Conservation (phyloP, 1,284 basidiomycete genomes). For the Exobasidium rhododendri region DNA sequence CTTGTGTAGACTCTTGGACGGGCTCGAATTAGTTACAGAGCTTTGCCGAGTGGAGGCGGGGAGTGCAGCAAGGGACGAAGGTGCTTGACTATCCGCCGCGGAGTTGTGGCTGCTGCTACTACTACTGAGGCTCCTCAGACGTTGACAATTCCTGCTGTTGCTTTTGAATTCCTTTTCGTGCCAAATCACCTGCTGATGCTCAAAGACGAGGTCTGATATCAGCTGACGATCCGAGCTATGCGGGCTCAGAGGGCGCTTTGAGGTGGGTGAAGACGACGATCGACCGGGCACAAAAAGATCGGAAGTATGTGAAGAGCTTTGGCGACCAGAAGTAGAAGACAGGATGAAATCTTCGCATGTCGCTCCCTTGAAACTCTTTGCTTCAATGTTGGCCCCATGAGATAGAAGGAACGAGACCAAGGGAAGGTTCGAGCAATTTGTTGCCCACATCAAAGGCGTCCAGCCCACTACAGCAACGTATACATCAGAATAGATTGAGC, state of each 20-base stretch:
- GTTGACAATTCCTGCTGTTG: background rate
- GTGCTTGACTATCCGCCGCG: background rate
- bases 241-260: too few relatives aligned
- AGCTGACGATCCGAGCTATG: constrained; percentile 20
- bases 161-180: background rate
- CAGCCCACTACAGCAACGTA: constrained; percentile 69
- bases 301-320: too few relatives aligned
- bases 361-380: constrained; percentile 35
- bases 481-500: constrained; percentile 58
- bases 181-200: constrained; percentile 25
- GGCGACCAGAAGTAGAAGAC: constrained; percentile 18
- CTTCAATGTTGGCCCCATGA: constrained; percentile 62
- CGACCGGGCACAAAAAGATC: background rate
- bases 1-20: constrained; percentile 4
- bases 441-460: constrained; percentile 93
- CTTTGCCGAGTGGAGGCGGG: background rate
- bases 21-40: background rate
- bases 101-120: background rate
- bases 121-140: background rate
- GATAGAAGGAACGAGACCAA: constrained; percentile 87
- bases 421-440: constrained; percentile 80
- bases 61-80: background rate
- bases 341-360: constrained; percentile 47
- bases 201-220: constrained; percentile 44
- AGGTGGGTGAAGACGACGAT: background rate